Base-by-base conservation (phyloP, 805 yeast genomes). In the Candida palmyrensis region DNA sequence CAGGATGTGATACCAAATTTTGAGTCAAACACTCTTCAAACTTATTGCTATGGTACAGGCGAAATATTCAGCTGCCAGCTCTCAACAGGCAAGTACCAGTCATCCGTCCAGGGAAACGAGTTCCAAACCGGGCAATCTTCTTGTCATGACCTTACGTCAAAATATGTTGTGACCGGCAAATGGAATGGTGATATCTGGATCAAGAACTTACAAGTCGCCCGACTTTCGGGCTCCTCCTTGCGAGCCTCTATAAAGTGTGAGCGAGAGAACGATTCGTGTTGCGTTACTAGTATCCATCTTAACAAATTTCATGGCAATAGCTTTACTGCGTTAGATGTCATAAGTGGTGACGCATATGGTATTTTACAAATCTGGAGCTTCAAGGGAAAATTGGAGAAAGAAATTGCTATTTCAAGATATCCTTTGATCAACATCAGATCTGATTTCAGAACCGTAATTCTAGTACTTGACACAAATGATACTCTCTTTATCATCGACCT, bases 71-170 rank as follows among this genome's bases (percentile, higher is more conserved):
- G 13, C 4, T 29, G 32, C 22, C 16, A 54, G 15, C 45, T 63
- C 33, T 44, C 47, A 13, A 59, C 49, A 47, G 71, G 71, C 2
- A 53, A 44, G 30, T 58, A 51, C 39, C 70, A 62, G 39, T 51
- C 62, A 17, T 62, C 50, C 28, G 55, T 64, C 7, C 70, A 68
- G 1, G 68, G 63, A 2, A 48, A 44, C 36, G 35, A 33, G 21
- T 21, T 9, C 11, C 10, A 24, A 41, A 16, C 40, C 41, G 18
- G 38, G 49, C 3, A 39, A 39, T 5, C 42, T 47, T n/a, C 36
- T 13, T 45, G 51, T 18, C 48, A 37, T 36, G 47, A 45, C 14
- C 37, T 60, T 6, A 57, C 51, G 39, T 61, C 66, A 66, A 53
- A 47, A 34, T 55, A 59, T 37, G 40, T 61, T 19, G 45, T 57